Base-by-base conservation (phyloP, 306 rosid genomes). In the Medicago arabica region DNA sequence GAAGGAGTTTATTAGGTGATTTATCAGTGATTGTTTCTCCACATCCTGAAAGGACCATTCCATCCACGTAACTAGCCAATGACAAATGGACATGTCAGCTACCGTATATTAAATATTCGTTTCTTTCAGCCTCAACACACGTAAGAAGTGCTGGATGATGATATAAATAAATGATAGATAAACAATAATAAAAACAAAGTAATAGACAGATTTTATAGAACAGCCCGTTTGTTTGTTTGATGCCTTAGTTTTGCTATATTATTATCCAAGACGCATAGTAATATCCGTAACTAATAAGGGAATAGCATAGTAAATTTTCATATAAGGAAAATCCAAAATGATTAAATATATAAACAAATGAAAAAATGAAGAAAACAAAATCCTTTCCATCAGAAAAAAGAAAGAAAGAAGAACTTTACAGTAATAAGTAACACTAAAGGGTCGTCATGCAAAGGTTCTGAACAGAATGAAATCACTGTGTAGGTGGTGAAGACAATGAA, bases 401-500 rank as follows among this genome's bases (percentile, higher is more conserved):
- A 66, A 57, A 10, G 8, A 19, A 70, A 68, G 53, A 7, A 72
- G 13, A 66, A 57, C 74, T 82, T 60, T 68, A 78, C 80, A 82
- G 7, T 39, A 31, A 31, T 7, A 54, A 60, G 73, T 59, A 59
- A 43, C 17, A 66, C 4, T 28, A 25, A 75, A 77, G 63, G 67
- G 36, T 77, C 19, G 36, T 79, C 77, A 68, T 59, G 60, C 43
- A 67, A 67, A 67, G 63, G 65, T 68, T 57, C 4, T 59, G 58
- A 74, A 43, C 19, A 28, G 49, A 31, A 36, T 62, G 69, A 59
- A 71, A 34, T 85, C 87, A 85, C 86, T 81, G 80, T 11, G 86
- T 79, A 19, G 92, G 54, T 23, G 96, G 89, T 63, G 86, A 86
- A 72, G 96, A 86, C 72, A 81, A 79, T 13, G 90, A 68, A 51